Percentiles rank a stretch among this genome's conserved stretches.
Conservation (phyloP, 768 basidiomycete genomes). For the Russula ochroleuca region DNA sequence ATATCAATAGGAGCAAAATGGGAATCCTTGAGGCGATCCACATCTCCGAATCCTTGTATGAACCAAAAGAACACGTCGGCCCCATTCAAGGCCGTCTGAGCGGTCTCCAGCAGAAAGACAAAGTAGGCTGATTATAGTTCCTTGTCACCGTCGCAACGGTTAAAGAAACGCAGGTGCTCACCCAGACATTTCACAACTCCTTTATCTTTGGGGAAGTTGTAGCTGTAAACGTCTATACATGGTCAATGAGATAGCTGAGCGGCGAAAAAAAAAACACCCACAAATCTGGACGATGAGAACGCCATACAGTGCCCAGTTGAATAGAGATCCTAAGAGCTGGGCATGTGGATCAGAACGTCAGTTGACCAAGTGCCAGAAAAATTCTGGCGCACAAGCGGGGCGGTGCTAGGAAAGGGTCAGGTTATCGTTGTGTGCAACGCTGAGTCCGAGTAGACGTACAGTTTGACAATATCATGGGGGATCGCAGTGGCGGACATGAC, state of each 20-base stretch:
- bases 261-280: constrained; percentile 12
- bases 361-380: not conserved
- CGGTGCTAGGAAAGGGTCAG: constrained; percentile 3
- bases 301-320: constrained; percentile 33
- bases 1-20: constrained; percentile 32
- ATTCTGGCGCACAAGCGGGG: constrained; percentile 11
- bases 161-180: not conserved
- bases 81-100: constrained; percentile 31
- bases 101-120: constrained; percentile 30
- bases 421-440: too few species aligned
- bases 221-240: constrained; percentile 19
- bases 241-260: not conserved
- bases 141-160: not conserved
- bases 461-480: not conserved
- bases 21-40: constrained; percentile 28
- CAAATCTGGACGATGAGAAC: constrained; percentile 33
- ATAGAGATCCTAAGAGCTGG: constrained; percentile 21
- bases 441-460: not conserved
- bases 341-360: not conserved
- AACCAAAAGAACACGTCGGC: constrained; percentile 34
- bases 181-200: not conserved
- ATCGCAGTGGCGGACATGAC: not conserved
- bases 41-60: constrained; percentile 33
- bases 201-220: constrained; percentile 19
- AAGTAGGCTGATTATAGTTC: constrained; percentile 27